Conservation (phyloP, 768 basidiomycete genomes). For the Lactarius quietus region DNA sequence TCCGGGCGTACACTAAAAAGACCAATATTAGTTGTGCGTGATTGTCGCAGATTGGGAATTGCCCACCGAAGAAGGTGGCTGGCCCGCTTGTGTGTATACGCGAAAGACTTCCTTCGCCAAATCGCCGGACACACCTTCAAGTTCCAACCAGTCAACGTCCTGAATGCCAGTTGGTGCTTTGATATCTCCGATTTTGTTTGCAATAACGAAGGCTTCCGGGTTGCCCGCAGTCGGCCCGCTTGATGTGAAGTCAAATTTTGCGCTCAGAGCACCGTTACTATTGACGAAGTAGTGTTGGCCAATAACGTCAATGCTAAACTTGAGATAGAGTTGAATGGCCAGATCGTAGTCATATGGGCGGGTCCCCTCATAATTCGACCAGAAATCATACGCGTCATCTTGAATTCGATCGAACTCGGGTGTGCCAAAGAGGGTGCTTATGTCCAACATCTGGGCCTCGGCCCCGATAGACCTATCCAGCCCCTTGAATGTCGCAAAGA, state of each 20-base stretch:
- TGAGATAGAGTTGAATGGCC: neutral
- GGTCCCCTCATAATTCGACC: neutral
- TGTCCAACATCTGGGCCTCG: slow-evolving; percentile 20
- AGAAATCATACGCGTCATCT: neutral
- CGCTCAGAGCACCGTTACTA: neutral
- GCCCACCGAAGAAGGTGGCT: slow-evolving; percentile 19
- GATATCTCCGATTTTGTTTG: neutral
- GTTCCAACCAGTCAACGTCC: slow-evolving; percentile 21
- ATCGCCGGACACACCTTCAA: slow-evolving; percentile 1
- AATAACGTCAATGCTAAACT: neutral
- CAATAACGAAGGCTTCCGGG: slow-evolving; percentile 17
- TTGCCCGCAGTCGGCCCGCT: slow-evolving; percentile 4
- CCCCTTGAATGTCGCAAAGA: neutral
- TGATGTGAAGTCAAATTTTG: slow-evolving; percentile 20
- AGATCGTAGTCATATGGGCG: neutral
- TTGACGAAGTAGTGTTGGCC: slow-evolving; percentile 23
- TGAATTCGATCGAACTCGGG: slow-evolving; percentile 5
- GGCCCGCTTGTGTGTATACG: slow-evolving; percentile 18
- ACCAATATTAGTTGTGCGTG: neutral
- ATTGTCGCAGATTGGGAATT: neutral
- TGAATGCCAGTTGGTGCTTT: neutral
- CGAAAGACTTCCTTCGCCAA: slow-evolving; percentile 18
- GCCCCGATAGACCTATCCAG: slow-evolving; percentile 15
- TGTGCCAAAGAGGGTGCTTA: slow-evolving; percentile 9
- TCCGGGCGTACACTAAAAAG: slow-evolving; percentile 16